Conservation (phyloP, 2,329 filamentous ascomycete genomes). For the Sphaerulina vaccinii region DNA sequence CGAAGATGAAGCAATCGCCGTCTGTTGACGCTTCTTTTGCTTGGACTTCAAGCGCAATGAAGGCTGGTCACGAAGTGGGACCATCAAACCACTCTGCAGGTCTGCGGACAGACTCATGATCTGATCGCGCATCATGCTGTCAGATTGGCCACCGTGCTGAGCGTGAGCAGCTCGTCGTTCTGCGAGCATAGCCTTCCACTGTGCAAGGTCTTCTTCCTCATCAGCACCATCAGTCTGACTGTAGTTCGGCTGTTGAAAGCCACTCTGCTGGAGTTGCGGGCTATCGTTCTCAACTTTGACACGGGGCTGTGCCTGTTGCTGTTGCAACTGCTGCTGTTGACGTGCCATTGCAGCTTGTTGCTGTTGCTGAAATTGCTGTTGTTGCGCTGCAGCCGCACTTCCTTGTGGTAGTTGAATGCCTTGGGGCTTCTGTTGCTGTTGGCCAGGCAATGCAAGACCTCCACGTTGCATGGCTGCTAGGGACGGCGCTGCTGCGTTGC, state of each 20-base stretch:
- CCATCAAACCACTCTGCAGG: constrained; percentile 75
- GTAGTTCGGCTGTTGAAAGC: constrained; percentile 45
- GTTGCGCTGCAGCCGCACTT: constrained; percentile 41
- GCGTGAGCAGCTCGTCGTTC: constrained; percentile 56
- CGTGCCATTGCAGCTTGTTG: constrained; percentile 41
- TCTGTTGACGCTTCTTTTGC: constrained; percentile 19
- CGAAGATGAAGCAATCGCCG: constrained; percentile 3
- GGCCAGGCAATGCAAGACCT: constrained; percentile 37
- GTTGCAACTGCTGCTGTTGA: constrained; percentile 36
- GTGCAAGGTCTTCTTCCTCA: constrained; percentile 55
- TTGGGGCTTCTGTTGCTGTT: constrained; percentile 34
- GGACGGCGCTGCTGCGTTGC: constrained; percentile 62
- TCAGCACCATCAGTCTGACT: constrained; percentile 75
- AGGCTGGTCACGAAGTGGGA: constrained; percentile 62
- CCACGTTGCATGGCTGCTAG: constrained; percentile 58
- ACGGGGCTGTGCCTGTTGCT: constrained; percentile 36
- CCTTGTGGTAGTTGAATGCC: constrained; percentile 40
- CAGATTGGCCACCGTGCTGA: constrained; percentile 56
- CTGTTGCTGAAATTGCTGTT: constrained; percentile 38
- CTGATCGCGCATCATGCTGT: constrained; percentile 66
- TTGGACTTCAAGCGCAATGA: constrained; percentile 36
- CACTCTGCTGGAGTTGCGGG: constrained; percentile 28
- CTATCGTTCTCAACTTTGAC: constrained; percentile 39
- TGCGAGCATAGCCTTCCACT: constrained; percentile 59
- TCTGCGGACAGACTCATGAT: constrained; percentile 64